Base-by-base conservation (phyloP, 352 stramenopile genomes). In the Phytopythium cucurbitacearum region DNA sequence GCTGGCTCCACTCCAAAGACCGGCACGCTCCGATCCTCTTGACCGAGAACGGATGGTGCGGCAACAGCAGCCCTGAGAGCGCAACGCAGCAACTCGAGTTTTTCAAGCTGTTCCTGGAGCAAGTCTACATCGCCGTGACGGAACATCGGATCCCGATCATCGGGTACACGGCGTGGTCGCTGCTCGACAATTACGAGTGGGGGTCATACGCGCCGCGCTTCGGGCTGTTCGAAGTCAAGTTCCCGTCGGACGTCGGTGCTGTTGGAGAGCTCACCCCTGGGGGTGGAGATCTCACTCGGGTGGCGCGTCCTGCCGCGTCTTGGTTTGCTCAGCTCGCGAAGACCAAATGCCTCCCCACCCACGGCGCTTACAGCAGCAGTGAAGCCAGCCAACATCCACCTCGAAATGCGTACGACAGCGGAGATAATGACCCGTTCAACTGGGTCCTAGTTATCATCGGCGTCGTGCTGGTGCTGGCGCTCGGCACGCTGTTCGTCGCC, bases 111-210 rank as follows among this genome's bases (percentile, higher is more conserved):
- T 60, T 53, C 38, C 37, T 67, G 13, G 40, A 52, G 13, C 47
- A 60, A 28, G 59, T 67, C n/a, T 53, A 51, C 40, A 32, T 16
- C 6, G 51, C 51, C 3, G 40, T 57, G 12, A 44, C 40, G 35
- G 53, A 67, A 39, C 46, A 39, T 1, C n/a, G 48, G 12, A 40
- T 70, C 32, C 46, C 56, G 39, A 36, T 96, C 13, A 42, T 61
- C 41, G 82, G 76, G 10, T 96, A 94, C 57, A 95, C 89, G 72
- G 79, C 76, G 33, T 96, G 87, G 87, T 86, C 66, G 56, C 69
- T 96, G 11, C 67, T 95, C 51, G 83, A 95, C 59, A 95, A 95
- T 46, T 96, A 92, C 50, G 21, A 28, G 21, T 28, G 21, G 21
- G 21, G 21, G 21, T 46, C 32, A 11, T 39, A 34, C 21, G 43